Evolutionary conservation across 139 green algal species (phyloP).

Genomic region (Tetradesmus obliquus): DNA sequence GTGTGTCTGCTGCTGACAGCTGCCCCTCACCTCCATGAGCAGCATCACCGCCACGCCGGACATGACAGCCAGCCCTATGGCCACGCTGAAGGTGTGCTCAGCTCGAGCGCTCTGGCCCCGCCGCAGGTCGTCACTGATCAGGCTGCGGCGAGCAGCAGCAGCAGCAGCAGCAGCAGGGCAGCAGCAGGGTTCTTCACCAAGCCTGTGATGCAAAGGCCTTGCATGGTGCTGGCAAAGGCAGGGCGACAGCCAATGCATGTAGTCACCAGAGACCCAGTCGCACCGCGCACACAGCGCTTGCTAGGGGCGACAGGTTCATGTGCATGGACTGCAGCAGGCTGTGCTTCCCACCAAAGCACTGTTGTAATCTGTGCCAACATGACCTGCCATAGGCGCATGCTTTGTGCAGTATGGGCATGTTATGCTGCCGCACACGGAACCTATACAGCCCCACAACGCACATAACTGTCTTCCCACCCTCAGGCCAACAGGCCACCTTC

Average conservation of each 20-base stretch:
- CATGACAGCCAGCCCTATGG: not conserved
- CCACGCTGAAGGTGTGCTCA: slow-evolving; percentile 29
- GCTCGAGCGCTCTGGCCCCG: not conserved
- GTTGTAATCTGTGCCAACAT: too few relatives aligned
- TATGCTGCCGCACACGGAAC: too few relatives aligned
- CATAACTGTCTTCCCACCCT: too few relatives aligned
- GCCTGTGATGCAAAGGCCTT: not conserved
- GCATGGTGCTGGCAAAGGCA: not conserved
- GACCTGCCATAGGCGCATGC: too few relatives aligned
- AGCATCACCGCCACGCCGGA: slow-evolving; percentile 37
- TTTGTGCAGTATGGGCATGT: not conserved
- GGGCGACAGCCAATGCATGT: not conserved
- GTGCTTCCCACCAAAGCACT: too few relatives aligned
- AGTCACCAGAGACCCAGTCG: not conserved
- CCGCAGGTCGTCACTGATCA: slow-evolving; percentile 40
- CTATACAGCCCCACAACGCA: too few relatives aligned
- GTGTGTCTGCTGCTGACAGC: too few relatives aligned
- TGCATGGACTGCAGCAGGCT: not conserved
- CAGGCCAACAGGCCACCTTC: too few relatives aligned
- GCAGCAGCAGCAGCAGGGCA: not conserved
- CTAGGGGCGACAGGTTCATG: too few relatives aligned
- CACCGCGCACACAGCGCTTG: not conserved
- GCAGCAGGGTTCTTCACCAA: not conserved
- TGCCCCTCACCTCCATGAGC: slow-evolving; percentile 44
- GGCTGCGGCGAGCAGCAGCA: slow-evolving; percentile 20